phyloP scores from a whole-genome alignment of 305 asterid species.

The Euphrasia arctica region DNA sequence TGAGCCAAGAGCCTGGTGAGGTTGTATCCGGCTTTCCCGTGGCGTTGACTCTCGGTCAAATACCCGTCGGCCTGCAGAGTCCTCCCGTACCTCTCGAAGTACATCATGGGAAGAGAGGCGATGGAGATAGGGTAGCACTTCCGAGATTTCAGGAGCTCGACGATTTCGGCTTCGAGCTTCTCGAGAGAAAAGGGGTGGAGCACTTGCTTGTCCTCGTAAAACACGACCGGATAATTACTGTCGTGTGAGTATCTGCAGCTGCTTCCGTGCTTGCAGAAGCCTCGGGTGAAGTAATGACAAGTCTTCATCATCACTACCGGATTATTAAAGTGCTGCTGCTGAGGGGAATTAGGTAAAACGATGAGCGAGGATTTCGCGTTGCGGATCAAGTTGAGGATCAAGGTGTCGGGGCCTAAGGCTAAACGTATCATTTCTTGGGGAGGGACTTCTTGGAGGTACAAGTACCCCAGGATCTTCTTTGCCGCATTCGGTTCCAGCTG shows the following conservation, averaged over 20 bases:
- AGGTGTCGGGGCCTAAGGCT: constrained; percentile 71
- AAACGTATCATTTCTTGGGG: constrained; percentile 74
- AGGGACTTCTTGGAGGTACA: constrained; percentile 49
- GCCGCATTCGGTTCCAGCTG: constrained; percentile 63
- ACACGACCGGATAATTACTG: not conserved
- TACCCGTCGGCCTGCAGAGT: constrained; percentile 87
- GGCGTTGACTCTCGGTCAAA: constrained; percentile 87
- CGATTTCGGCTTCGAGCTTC: constrained; percentile 65
- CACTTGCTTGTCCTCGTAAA: constrained; percentile 44
- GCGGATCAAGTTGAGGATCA: constrained; percentile 49
- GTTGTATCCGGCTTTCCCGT: constrained; percentile 88
- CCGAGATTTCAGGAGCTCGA: constrained; percentile 58
- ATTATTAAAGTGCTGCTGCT: not conserved
- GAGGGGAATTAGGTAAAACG: constrained; percentile 25
- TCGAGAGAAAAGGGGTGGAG: constrained; percentile 55
- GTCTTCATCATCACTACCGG: constrained; percentile 39
- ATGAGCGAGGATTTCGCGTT: constrained; percentile 38
- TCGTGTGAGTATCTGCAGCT: constrained; percentile 74
- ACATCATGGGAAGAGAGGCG: constrained; percentile 82
- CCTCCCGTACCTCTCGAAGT: constrained; percentile 63
- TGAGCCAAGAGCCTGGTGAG: constrained; percentile 83
- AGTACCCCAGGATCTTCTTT: constrained; percentile 58
- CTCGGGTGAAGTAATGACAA: constrained; percentile 77
- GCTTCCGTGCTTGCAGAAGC: constrained; percentile 81
- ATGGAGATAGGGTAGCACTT: constrained; percentile 76